Conservation (phyloP, 2,329 filamentous ascomycete genomes). For the Ophiostoma sp. region DNA sequence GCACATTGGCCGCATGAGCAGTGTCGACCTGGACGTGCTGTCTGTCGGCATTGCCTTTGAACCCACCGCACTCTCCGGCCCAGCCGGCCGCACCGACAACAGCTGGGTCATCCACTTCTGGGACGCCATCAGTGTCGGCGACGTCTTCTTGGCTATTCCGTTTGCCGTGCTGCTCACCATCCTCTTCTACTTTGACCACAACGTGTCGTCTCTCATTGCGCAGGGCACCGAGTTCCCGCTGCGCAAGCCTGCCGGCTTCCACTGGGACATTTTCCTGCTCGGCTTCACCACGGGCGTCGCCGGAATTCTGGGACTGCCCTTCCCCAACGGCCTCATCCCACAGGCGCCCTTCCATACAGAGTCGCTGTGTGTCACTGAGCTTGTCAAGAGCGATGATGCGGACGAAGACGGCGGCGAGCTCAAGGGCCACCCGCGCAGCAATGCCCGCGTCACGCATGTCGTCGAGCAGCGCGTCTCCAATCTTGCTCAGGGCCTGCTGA, state of each 20-base stretch:
- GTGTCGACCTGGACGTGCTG: constrained; percentile 62
- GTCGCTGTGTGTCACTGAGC: constrained; percentile 66
- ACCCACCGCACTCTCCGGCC: constrained; percentile 58
- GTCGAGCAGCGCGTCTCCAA: constrained; percentile 78
- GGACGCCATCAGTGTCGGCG: constrained; percentile 60
- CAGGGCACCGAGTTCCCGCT: constrained; percentile 80
- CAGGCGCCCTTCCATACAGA: constrained; percentile 79
- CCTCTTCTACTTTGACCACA: constrained; percentile 86
- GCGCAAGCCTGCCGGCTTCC: constrained; percentile 74
- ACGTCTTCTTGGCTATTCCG: constrained; percentile 80
- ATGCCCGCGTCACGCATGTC: constrained; percentile 53
- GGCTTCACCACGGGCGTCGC: constrained; percentile 71
- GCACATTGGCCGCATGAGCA: constrained; percentile 75
- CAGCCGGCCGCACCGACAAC: constrained; percentile 35
- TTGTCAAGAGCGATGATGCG: constrained; percentile 44
- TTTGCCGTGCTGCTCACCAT: constrained; percentile 80
- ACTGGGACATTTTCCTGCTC: constrained; percentile 79
- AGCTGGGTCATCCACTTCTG: constrained; percentile 78
- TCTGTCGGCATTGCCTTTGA: constrained; percentile 74
- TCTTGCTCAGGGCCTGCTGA: constrained; percentile 69
- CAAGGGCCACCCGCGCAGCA: constrained; percentile 45
- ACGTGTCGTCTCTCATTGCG: constrained; percentile 76
- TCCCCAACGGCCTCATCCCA: constrained; percentile 77
- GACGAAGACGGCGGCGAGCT: constrained; percentile 37
- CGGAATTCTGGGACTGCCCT: constrained; percentile 70